Evolutionary conservation across 257 asterid species (phyloP).

Genomic region (Solanum gandarillasii): DNA sequence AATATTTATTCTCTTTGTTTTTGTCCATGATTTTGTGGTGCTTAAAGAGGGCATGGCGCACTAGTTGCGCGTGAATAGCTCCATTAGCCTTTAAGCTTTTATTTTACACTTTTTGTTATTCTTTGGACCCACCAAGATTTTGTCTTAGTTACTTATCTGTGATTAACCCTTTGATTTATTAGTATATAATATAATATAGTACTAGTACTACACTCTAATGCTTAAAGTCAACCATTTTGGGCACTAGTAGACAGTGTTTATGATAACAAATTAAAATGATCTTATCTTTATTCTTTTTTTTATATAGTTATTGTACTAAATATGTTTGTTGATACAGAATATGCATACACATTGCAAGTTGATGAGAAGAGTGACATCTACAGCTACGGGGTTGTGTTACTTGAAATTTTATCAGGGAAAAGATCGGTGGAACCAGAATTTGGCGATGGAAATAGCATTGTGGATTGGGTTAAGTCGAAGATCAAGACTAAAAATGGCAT

Average conservation of each 20-base stretch:
- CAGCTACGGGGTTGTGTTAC: slow-evolving; percentile 77
- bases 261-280: background rate
- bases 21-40: slow-evolving; percentile 27
- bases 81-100: slow-evolving; percentile 17
- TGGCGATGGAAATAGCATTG: slow-evolving; percentile 85
- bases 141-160: background rate
- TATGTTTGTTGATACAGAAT: slow-evolving; percentile 34
- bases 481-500: slow-evolving; percentile 36
- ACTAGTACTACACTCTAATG: background rate
- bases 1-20: background rate
- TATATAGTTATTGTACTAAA: background rate
- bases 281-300: background rate
- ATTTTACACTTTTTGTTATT: slow-evolving; percentile 20
- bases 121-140: slow-evolving; percentile 47
- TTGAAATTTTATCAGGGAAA: slow-evolving; percentile 75
- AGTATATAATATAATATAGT: background rate
- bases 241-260: background rate
- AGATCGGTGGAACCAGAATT: slow-evolving; percentile 70
- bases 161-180: background rate
- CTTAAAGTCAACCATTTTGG: background rate
- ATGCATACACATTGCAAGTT: slow-evolving; percentile 84
- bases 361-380: slow-evolving; percentile 95
- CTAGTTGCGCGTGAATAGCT: slow-evolving; percentile 34
- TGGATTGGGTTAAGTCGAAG: slow-evolving; percentile 66
- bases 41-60: slow-evolving; percentile 24